Evolutionary conservation across 2,329 filamentous ascomycete species (phyloP).

Genomic region (Trichoderma guizhouense): DNA sequence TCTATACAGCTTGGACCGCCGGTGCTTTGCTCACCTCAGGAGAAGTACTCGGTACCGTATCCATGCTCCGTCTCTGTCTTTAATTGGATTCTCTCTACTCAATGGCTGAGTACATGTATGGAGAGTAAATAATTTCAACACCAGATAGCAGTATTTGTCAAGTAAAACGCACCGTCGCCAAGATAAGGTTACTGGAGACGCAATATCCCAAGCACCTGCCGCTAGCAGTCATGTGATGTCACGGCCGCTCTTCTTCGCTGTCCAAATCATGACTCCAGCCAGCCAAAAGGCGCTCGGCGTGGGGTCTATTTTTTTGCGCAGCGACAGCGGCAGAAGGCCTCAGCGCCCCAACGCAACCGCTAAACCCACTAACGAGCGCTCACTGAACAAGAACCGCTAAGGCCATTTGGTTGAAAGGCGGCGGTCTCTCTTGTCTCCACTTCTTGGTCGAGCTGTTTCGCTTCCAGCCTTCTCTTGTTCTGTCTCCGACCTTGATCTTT

Average conservation of each 20-base stretch:
- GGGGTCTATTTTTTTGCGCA: slow-evolving; percentile 13
- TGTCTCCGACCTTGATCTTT: not conserved
- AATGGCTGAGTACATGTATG: not conserved
- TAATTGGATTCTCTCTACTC: not conserved
- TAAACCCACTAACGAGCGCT: not conserved
- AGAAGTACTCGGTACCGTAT: not conserved
- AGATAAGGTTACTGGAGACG: not conserved
- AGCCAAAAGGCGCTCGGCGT: not conserved
- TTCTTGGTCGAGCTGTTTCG: slow-evolving; percentile 10
- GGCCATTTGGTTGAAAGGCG: not conserved
- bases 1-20: not conserved
- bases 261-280: slow-evolving; percentile 15
- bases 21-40: not conserved
- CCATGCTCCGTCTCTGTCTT: not conserved
- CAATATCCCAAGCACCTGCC: not conserved
- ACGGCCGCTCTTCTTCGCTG: slow-evolving; percentile 2
- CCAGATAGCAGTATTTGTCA: not conserved
- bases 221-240: slow-evolving; percentile 16
- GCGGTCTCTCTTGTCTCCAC: slow-evolving; percentile 3
- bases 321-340: slow-evolving; percentile 6
- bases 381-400: not conserved
- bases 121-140: not conserved
- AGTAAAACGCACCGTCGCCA: not conserved
- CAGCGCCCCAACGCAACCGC: not conserved
- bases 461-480: slow-evolving; percentile 7